These are phyloP conservation scores for Chiua virens DNA, from an alignment of 768 basidiomycete genomes.

Conservation along the genomic window DNA sequence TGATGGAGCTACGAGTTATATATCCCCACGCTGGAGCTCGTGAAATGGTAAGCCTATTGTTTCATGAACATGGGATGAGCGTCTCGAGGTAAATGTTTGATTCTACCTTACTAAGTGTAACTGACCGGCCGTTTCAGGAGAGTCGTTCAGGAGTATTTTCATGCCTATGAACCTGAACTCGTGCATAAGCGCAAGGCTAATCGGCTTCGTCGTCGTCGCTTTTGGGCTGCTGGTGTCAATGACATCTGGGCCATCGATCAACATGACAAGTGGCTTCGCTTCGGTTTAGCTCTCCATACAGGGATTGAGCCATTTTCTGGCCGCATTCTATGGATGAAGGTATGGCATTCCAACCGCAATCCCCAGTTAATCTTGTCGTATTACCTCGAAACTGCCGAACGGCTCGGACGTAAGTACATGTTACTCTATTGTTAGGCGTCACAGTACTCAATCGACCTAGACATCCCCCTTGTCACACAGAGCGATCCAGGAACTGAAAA, in stretches of 20 bases:
- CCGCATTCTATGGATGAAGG: neutral
- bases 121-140: neutral
- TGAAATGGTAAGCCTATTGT: neutral
- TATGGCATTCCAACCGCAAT: constrained; percentile 4
- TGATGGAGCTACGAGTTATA: neutral
- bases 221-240: constrained; percentile 43
- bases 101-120: too few species aligned
- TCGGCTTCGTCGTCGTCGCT: constrained; percentile 29
- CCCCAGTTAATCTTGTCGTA: constrained; percentile 1
- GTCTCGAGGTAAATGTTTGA: neutral
- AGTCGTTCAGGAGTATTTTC: neutral
- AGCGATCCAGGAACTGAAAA: constrained; percentile 5
- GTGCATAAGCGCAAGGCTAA: constrained; percentile 15
- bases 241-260: constrained; percentile 19
- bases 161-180: constrained; percentile 16
- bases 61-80: neutral
- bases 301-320: constrained; percentile 2
- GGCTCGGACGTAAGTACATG: neutral
- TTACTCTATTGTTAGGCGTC: too few species aligned
- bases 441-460: neutral
- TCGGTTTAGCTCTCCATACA: neutral
- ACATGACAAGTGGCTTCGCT: constrained; percentile 2
- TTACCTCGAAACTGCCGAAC: neutral
- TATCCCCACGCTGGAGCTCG: neutral
- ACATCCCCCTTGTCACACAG: neutral